phyloP scores from a whole-genome alignment of 2,329 filamentous ascomycete genomes.

The Colletotrichum sp. region DNA sequence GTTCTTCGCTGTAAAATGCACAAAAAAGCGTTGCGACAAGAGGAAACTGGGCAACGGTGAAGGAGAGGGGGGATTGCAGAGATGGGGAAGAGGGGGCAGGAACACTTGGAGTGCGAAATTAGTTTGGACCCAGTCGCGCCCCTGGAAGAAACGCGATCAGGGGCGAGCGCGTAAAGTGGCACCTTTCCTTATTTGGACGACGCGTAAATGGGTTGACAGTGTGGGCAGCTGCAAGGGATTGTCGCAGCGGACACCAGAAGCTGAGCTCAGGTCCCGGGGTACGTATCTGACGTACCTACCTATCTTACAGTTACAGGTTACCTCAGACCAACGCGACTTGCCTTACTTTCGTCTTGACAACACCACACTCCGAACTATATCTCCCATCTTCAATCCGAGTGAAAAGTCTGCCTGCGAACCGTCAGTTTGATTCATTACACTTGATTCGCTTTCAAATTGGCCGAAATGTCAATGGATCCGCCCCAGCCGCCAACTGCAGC shows the following conservation, averaged over 20 bases:
- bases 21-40: neutral
- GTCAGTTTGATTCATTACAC: neutral
- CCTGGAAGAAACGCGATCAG: constrained; percentile 11
- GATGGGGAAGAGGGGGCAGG: constrained; percentile 3
- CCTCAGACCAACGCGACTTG: neutral
- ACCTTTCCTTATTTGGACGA: constrained; percentile 32
- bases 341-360: neutral
- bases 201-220: constrained; percentile 28
- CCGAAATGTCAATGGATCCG: constrained; percentile 44
- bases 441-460: neutral
- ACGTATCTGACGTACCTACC: constrained; percentile 14
- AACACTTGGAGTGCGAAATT: constrained; percentile 12
- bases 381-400: neutral
- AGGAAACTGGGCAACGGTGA: neutral
- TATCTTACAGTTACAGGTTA: neutral
- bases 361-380: neutral
- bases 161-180: constrained; percentile 49
- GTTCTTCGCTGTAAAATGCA: neutral
- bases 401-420: neutral
- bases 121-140: constrained; percentile 17
- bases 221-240: neutral
- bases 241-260: neutral
- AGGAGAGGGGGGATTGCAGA: neutral
- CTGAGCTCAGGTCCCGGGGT: neutral
- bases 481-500: constrained; percentile 32